Evolutionary conservation across 148 eudicot genomes (phyloP).

Genomic region (Fagopyrum homotropicum): DNA sequence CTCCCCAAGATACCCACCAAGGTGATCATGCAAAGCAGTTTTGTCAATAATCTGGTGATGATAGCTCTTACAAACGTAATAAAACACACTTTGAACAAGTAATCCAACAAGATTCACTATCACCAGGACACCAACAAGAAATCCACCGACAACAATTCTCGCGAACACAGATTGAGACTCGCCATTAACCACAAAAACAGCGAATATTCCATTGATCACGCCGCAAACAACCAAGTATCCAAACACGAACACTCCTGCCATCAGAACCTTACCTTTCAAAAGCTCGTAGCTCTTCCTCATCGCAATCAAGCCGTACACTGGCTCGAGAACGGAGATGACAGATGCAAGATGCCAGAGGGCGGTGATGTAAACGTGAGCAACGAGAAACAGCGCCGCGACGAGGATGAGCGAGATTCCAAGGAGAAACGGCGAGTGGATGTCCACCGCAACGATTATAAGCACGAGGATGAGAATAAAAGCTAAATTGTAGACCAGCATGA

Average conservation of each 20-base stretch:
- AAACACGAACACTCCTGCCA: constrained; percentile 60
- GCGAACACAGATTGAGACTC: constrained; percentile 38
- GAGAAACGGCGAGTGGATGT: constrained; percentile 35
- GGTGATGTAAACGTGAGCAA: constrained; percentile 82
- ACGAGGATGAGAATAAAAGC: constrained; percentile 44
- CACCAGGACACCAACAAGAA: constrained; percentile 80
- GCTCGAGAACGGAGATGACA: constrained; percentile 83
- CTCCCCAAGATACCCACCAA: constrained; percentile 94
- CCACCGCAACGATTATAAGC: constrained; percentile 50
- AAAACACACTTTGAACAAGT: constrained; percentile 91
- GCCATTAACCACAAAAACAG: constrained; percentile 59
- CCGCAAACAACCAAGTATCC: constrained; percentile 60
- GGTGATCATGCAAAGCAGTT: constrained; percentile 75
- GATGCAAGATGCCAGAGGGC: constrained; percentile 89
- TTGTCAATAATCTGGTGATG: constrained; percentile 88
- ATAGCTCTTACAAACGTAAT: constrained; percentile 91
- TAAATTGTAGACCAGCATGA: constrained; percentile 54
- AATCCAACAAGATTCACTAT: constrained; percentile 81
- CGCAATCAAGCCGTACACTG: constrained; percentile 65
- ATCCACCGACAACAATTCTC: constrained; percentile 74
- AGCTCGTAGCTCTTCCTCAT: constrained; percentile 87
- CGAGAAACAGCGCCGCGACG: constrained; percentile 43
- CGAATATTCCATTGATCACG: constrained; percentile 53
- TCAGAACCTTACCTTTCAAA: constrained; percentile 48
- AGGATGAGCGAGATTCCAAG: constrained; percentile 39